Base-by-base conservation (phyloP, 2,329 filamentous ascomycete species). In the Basipetospora chlamydospora region DNA sequence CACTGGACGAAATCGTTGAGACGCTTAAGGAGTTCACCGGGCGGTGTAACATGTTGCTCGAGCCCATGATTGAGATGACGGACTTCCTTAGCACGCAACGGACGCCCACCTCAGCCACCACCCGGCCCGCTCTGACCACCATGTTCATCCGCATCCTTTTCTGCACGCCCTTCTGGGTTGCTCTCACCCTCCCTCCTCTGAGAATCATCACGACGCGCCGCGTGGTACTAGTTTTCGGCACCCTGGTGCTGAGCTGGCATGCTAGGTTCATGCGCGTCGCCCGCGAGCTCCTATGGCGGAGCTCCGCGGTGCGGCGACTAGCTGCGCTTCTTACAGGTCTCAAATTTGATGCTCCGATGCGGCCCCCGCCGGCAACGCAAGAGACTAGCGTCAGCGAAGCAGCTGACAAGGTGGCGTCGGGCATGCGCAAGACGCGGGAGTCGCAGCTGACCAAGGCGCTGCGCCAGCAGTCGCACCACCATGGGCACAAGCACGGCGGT, bases 1-100 rank as follows among this genome's bases (percentile, higher is more conserved):
- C 86, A 35, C 60, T 98, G 36, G 90, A 98, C 54, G 90, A 98
- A 60, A 98, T 98, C 42, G 82, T 98, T 39, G 87, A 96, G 47
- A 93, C 84, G 0, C 61, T 98, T 30, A 85, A 86, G 54, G 77
- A 86, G 45, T 84, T 98, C 47, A 96, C 88, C 0, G 81, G 80
- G 5, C 73, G 90, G 33, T 95, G 90, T 58, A 94, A 95, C 55
- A 80, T 94, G 36, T 64, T 98, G 13, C 68, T 96, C 35, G 87
- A 95, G 48, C 90, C 90, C 3, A 70, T 96, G 38, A 66, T 94
- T 30, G 77, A 82, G 44, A 67, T 96, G 54, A 95, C 87, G 5
- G 87, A 96, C 54, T 95, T 95, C 50, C 67, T 98, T 18, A 90
- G 83, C 41, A 93, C 86, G 0, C 86, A 95, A 54, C 73, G 79